phyloP scores from a whole-genome alignment of 192 early-diverging fungal genomes.

The Entophlyctis helioformis region DNA sequence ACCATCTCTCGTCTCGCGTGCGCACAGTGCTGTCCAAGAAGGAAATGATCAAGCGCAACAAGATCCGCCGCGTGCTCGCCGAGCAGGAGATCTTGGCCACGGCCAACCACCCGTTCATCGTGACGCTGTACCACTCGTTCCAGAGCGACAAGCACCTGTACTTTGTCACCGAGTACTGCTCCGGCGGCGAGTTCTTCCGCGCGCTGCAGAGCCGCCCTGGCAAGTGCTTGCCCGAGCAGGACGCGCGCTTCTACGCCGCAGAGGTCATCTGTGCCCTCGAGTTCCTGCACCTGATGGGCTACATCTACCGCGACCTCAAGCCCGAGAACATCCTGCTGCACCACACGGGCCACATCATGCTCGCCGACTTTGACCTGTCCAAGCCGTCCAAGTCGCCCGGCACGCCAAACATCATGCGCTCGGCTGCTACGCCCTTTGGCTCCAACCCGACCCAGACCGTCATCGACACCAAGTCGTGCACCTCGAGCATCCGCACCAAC shows the following conservation, averaged over 20 bases:
- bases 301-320: conserved; percentile 96
- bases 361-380: conserved; percentile 96
- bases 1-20: too few species aligned
- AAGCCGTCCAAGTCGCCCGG: conserved; percentile 79
- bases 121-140: conserved; percentile 83
- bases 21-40: conserved; percentile 67
- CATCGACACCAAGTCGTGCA: conserved; percentile 83
- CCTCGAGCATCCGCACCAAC: conserved; percentile 79
- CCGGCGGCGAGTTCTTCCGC: conserved; percentile 68
- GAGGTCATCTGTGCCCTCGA: conserved; percentile 92
- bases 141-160: conserved; percentile 78
- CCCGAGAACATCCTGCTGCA: conserved; percentile 90
- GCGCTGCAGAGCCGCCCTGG: conserved; percentile 76
- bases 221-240: conserved; percentile 79
- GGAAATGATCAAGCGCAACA: conserved; percentile 98
- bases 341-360: conserved; percentile 94
- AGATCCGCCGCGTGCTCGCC: conserved; percentile 93
- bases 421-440: background rate
- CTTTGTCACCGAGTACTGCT: conserved; percentile 84
- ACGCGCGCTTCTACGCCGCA: conserved; percentile 93
- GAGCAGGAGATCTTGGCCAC: conserved; percentile 89
- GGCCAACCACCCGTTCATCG: conserved; percentile 81
- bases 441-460: conserved; percentile 2
- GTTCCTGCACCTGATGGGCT: conserved; percentile 92
- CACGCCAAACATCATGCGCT: conserved; percentile 44